phyloP scores from a whole-genome alignment of 1,139 yeast genomes.

The Suhomyces chickasaworum region DNA sequence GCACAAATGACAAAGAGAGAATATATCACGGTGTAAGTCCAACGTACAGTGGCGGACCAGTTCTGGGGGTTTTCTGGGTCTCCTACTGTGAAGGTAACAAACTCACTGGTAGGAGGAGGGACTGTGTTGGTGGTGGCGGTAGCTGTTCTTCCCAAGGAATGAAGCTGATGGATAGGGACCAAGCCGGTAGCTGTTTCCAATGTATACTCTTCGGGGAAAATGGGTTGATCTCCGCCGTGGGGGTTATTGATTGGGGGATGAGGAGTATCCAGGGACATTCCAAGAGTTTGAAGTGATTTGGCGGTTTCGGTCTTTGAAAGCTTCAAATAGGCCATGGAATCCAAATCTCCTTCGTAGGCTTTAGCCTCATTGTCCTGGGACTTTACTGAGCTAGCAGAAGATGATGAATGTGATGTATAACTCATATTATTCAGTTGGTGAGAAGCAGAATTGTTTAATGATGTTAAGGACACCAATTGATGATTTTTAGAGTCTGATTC shows the following conservation, averaged over 20 bases:
- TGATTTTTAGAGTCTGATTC: no score
- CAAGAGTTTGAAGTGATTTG: conserved; percentile 63
- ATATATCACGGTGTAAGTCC: conserved; percentile 68
- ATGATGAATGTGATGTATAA: not conserved
- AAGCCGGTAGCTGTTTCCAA: conserved; percentile 85
- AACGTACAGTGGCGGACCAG: conserved; percentile 62
- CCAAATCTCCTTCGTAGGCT: conserved; percentile 1
- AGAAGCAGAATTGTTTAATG: no score
- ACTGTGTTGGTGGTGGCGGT: conserved; percentile 9
- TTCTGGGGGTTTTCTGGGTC: conserved; percentile 90
- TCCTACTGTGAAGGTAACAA: conserved; percentile 72
- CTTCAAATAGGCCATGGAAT: not conserved
- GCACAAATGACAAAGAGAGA: conserved; percentile 78
- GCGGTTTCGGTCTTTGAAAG: conserved; percentile 63
- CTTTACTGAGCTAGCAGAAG: not conserved
- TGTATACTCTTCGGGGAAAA: conserved; percentile 90
- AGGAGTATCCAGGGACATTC: conserved; percentile 56
- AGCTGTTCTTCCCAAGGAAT: conserved; percentile 58
- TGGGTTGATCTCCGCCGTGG: conserved; percentile 50
- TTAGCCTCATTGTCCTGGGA: not conserved
- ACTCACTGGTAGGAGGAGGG: conserved; percentile 61
- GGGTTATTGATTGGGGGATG: conserved; percentile 65
- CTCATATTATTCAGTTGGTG: no score
- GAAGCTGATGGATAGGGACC: conserved; percentile 76
- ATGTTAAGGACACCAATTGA: no score